Percentiles rank a stretch among this genome's conserved stretches.
These are phyloP conservation scores for Pseudogymnoascus sp. DNA, from an alignment of 2,329 filamentous ascomycete genomes.

Conservation along the genomic window DNA sequence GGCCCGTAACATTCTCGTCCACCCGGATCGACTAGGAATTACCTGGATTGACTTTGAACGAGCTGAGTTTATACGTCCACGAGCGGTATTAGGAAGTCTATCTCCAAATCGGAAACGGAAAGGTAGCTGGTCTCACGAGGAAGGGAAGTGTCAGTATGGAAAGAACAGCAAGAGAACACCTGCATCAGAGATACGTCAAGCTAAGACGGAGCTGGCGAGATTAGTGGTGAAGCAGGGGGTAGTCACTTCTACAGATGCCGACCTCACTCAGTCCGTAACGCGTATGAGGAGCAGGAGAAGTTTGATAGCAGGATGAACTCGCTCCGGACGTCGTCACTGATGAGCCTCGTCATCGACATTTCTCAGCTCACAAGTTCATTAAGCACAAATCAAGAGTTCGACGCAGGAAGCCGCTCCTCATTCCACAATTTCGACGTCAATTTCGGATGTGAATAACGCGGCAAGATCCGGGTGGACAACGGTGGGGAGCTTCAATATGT, in stretches of 20 bases:
- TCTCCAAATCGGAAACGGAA: slow-evolving; percentile 2
- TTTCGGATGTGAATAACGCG: too few species aligned
- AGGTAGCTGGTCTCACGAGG: background rate
- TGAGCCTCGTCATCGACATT: too few species aligned
- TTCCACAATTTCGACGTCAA: too few species aligned
- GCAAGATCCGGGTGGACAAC: too few species aligned
- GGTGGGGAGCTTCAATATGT: too few species aligned
- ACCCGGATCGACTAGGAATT: background rate
- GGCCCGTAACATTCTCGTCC: background rate
- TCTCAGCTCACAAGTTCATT: too few species aligned
- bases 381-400: too few species aligned
- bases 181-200: background rate
- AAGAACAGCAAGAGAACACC: background rate
- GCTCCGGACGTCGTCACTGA: too few species aligned
- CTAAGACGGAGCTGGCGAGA: slow-evolving; percentile 1
- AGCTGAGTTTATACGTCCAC: background rate
- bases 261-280: background rate
- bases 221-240: background rate
- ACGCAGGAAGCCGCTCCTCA: too few species aligned
- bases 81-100: background rate
- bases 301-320: background rate
- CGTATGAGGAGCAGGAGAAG: background rate
- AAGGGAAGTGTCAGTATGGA: background rate
- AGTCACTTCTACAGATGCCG: slow-evolving; percentile 1
- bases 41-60: background rate